Base-by-base conservation (phyloP, 1,139 yeast species). In the Yamadazyma dushanensis region DNA sequence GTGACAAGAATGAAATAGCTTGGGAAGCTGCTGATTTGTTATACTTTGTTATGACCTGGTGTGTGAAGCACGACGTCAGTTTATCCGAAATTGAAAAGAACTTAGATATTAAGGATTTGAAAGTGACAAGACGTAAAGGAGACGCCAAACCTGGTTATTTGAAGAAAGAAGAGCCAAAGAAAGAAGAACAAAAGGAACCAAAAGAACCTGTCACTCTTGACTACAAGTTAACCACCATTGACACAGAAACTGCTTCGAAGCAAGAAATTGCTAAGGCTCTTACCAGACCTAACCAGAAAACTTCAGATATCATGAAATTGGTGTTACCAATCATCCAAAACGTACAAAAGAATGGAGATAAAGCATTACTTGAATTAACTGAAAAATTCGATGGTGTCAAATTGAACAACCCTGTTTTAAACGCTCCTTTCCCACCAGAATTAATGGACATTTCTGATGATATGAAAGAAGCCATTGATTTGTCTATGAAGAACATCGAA, bases 11-110 rank as follows among this genome's bases (percentile, higher is more conserved):
- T 20, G 97, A 92, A 45, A 76, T 89, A 36, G 84, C 97, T 0
- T 92, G 97, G 96, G 98, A 92, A 63, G 92, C 95, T 38, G 98
- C 98, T 6, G 99, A 94, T 58, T 72, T 92, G 56, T 63, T 94
- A 40, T 92, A 94, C 63, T 94, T 94, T 61, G 90, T 94, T 8
- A 62, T 90, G 72, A 74, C 88, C n/a, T 86, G 88, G 75, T 79
- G 94, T 47, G 83, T 84, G 29, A 82, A 87, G 58, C 70, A 80
- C 50, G 96, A 90, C 24, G 96, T 90, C 26, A 66, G 83, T 19
- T 68, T 90, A 55, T 68, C 76, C 10, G 97, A 90, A 50, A 80
- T 92, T 29, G 96, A 89, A 63, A 76, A 72, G 50, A 89, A 90
- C 59, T 72, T 92, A 54, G 94, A 89, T 53, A 66, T 83, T 55